phyloP scores from a whole-genome alignment of 257 asterid genomes.

The Plantago major region DNA sequence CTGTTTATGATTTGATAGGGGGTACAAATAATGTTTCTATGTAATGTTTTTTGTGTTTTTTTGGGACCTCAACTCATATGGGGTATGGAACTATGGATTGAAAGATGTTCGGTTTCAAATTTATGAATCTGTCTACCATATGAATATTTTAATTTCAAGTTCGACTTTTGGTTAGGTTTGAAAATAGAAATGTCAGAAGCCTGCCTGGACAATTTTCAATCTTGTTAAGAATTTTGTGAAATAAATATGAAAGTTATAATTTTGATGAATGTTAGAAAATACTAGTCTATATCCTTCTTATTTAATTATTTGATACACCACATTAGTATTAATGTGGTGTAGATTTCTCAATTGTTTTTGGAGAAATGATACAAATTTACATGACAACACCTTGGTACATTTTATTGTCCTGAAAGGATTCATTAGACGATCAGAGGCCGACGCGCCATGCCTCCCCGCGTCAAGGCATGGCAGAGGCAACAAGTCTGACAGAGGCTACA shows the following conservation, averaged over 20 bases:
- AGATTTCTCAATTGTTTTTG: no score
- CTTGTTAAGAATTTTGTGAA: not conserved
- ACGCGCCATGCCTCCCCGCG: no score
- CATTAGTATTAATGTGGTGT: no score
- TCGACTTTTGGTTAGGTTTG: slow-evolving; percentile 6
- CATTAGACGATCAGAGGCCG: no score
- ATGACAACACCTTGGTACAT: no score
- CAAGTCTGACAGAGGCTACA: no score
- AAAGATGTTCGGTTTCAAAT: slow-evolving; percentile 15
- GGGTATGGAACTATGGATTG: slow-evolving; percentile 16
- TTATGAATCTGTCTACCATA: slow-evolving; percentile 20
- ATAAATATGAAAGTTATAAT: not conserved
- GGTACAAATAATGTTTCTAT: not conserved
- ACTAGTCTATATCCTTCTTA: not conserved
- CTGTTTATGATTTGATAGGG: not conserved
- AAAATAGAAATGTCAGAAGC: slow-evolving; percentile 1
- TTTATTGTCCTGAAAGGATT: no score
- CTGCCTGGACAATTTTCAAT: slow-evolving; percentile 3
- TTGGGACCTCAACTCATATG: not conserved
- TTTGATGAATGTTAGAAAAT: not conserved
- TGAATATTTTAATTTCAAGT: not conserved
- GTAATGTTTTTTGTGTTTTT: not conserved
- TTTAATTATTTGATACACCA: not conserved
- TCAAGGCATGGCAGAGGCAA: no score
- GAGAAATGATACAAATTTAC: no score